Evolutionary conservation across 768 basidiomycete species (phyloP).

Genomic region (Trametes cingulata): DNA sequence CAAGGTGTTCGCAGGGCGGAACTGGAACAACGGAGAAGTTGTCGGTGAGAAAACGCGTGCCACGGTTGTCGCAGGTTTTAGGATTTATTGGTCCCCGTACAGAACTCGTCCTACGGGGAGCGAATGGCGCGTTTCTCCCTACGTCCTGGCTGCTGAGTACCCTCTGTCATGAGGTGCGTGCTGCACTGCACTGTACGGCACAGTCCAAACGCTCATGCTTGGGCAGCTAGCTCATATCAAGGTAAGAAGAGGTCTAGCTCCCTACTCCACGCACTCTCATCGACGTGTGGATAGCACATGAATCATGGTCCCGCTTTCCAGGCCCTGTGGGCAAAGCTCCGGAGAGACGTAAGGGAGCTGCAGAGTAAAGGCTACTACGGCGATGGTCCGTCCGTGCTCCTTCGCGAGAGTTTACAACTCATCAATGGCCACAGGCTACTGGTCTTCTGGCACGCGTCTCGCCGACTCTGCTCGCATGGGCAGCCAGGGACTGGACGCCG

Average conservation of each 20-base stretch:
- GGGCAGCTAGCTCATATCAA: conserved; percentile 79
- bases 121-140: conserved; percentile 60
- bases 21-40: conserved; percentile 84
- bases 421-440: conserved; percentile 55
- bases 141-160: conserved; percentile 72
- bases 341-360: conserved; percentile 65
- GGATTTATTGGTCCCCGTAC: neutral
- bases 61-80: too few species aligned
- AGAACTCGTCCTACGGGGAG: conserved; percentile 76
- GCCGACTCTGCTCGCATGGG: conserved; percentile 59
- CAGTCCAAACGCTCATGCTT: neutral
- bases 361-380: conserved; percentile 80
- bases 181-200: too few species aligned
- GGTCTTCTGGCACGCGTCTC: conserved; percentile 76
- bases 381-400: conserved; percentile 51
- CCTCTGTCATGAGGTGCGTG: conserved; percentile 76
- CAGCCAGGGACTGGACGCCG: conserved; percentile 51
- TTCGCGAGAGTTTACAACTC: neutral
- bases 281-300: conserved; percentile 57
- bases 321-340: conserved; percentile 66
- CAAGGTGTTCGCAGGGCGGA: conserved; percentile 74
- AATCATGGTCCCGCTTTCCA: conserved; percentile 79
- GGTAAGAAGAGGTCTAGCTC: conserved; percentile 38
- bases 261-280: neutral
- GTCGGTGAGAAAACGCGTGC: conserved; percentile 48